Conservation (phyloP, 108 stramenopile genomes). For the Cyclotella kingstonii region DNA sequence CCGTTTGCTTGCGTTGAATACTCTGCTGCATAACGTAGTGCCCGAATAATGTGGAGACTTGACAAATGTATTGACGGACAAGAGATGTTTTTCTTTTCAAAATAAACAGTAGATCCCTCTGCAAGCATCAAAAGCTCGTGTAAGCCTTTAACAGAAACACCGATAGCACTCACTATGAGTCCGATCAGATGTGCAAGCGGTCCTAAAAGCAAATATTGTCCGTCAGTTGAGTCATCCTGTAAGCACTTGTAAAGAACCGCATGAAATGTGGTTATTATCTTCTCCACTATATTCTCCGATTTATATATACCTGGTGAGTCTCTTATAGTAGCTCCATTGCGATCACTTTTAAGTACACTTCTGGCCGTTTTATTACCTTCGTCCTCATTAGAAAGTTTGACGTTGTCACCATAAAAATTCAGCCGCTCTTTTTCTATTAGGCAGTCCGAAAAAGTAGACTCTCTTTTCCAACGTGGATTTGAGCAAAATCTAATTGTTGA, state of each 20-base stretch:
- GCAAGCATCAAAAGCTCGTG: constrained; percentile 44
- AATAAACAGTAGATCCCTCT: constrained; percentile 3
- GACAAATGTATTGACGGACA: constrained; percentile 14
- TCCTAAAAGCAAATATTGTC: constrained; percentile 37
- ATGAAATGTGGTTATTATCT: constrained; percentile 19
- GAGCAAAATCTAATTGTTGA: constrained; percentile 31
- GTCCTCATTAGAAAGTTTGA: constrained; percentile 22
- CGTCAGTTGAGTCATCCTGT: not conserved
- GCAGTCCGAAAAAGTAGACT: not conserved
- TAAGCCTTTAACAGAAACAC: constrained; percentile 45
- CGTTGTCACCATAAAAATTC: constrained; percentile 33
- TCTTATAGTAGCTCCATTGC: constrained; percentile 1
- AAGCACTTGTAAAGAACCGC: constrained; percentile 20
- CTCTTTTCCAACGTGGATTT: constrained; percentile 17
- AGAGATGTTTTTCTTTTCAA: not conserved
- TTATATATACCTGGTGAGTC: not conserved
- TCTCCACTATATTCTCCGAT: constrained; percentile 8
- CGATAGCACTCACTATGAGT: constrained; percentile 42
- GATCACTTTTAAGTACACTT: not conserved
- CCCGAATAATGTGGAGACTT: constrained; percentile 50
- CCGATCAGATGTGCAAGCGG: constrained; percentile 64
- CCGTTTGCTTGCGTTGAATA: constrained; percentile 49
- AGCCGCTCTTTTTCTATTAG: constrained; percentile 13
- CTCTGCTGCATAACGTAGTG: constrained; percentile 53
- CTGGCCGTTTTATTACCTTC: constrained; percentile 14